These are phyloP conservation scores for Blepharisma undulans DNA, from an alignment of 169 alveolate species.

Conservation along the genomic window DNA sequence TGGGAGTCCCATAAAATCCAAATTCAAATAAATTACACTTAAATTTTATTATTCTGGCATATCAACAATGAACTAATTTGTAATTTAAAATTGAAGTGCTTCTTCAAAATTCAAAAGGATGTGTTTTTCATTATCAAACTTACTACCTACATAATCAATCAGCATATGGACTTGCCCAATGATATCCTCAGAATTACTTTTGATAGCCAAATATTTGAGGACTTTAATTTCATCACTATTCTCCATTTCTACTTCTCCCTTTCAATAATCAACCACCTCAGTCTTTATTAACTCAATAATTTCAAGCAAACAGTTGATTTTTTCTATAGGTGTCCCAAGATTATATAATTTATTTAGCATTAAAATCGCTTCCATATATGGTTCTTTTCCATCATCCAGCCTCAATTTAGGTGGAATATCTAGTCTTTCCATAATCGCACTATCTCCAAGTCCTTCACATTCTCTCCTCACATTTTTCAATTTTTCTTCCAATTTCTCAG, in stretches of 20 bases:
- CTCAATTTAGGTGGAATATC: neutral
- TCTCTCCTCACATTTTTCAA: slow-evolving; percentile 32
- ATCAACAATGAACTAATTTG: neutral
- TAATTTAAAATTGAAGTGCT: neutral
- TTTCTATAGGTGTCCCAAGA: slow-evolving; percentile 55
- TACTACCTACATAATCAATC: neutral
- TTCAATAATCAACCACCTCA: slow-evolving; percentile 58
- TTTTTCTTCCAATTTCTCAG: slow-evolving; percentile 25
- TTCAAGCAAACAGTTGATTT: slow-evolving; percentile 50
- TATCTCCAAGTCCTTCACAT: slow-evolving; percentile 40
- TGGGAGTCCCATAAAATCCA: no score
- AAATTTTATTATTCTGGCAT: neutral
- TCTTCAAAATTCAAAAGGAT: neutral
- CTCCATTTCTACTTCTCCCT: slow-evolving; percentile 53
- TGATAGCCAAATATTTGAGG: neutral
- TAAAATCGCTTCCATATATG: slow-evolving; percentile 57
- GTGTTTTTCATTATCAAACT: neutral
- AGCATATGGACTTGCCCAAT: neutral
- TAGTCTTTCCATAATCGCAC: slow-evolving; percentile 26
- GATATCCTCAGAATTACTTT: neutral
- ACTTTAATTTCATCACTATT: neutral
- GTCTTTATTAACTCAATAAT: slow-evolving; percentile 49
- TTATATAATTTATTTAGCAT: slow-evolving; percentile 46
- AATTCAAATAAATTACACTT: neutral
- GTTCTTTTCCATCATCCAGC: slow-evolving; percentile 28